These are phyloP conservation scores for Phytophthora sp. DNA, from an alignment of 352 stramenopile genomes.

Conservation along the genomic window DNA sequence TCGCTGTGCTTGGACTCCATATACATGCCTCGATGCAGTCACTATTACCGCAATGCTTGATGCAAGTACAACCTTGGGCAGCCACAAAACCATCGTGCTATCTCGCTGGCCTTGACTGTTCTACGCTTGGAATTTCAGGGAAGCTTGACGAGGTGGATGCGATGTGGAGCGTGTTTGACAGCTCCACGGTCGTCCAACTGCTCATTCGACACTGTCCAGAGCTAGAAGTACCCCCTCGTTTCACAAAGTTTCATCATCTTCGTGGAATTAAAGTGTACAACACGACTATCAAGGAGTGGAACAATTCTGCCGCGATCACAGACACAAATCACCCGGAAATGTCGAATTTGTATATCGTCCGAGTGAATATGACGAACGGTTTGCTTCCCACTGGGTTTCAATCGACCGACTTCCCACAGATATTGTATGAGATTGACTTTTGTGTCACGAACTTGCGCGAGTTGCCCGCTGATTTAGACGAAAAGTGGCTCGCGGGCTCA, in stretches of 20 bases:
- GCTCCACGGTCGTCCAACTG: slow-evolving; percentile 26
- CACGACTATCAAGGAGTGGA: slow-evolving; percentile 37
- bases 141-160: slow-evolving; percentile 14
- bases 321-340: slow-evolving; percentile 29
- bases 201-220: slow-evolving; percentile 38
- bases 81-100: slow-evolving; percentile 31
- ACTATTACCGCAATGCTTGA: slow-evolving; percentile 17
- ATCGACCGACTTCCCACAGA: slow-evolving; percentile 31
- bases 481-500: slow-evolving; percentile 31
- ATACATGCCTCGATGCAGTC: slow-evolving; percentile 16
- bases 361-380: slow-evolving; percentile 24
- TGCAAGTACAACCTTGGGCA: slow-evolving; percentile 40
- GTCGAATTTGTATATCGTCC: slow-evolving; percentile 34
- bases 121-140: slow-evolving; percentile 15
- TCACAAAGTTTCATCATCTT: slow-evolving; percentile 30
- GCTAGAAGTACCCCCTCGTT: slow-evolving; percentile 21
- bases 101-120: slow-evolving; percentile 39
- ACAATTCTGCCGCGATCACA: slow-evolving; percentile 24
- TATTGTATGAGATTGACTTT: slow-evolving; percentile 45
- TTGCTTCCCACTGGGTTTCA: slow-evolving; percentile 40
- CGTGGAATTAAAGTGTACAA: slow-evolving; percentile 47
- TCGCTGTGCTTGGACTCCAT: slow-evolving; percentile 25
- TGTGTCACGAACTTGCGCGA: slow-evolving; percentile 36
- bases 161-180: slow-evolving; percentile 34
- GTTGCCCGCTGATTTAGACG: slow-evolving; percentile 38